Conservation (phyloP, 805 yeast genomes). For the Hyphopichia homilentoma region DNA sequence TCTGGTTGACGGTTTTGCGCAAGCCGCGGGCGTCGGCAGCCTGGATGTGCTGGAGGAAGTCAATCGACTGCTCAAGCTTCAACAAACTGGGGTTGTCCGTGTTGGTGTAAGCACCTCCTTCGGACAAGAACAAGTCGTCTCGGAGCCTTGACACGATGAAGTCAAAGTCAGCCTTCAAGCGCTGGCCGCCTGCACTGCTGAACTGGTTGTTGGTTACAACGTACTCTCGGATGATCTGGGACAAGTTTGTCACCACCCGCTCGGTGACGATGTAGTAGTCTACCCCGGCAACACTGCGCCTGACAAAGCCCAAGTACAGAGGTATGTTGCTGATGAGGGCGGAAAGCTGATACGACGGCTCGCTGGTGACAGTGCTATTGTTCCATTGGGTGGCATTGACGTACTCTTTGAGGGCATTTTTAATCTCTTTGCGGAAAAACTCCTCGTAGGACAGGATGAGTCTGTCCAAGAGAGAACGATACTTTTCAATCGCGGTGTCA, state of each 20-base stretch:
- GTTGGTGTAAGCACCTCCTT: conserved; percentile 13
- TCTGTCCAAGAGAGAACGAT: conserved; percentile 15
- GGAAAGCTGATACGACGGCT: conserved; percentile 19
- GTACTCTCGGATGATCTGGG: conserved; percentile 30
- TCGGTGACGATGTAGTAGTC: conserved; percentile 30
- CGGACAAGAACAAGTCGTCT: conserved; percentile 12
- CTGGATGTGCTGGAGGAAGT: conserved; percentile 23
- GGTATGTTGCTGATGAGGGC: conserved; percentile 21
- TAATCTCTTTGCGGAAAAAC: conserved; percentile 31
- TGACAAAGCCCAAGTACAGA: conserved; percentile 20
- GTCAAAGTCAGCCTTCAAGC: conserved; percentile 27
- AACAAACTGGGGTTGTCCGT: conserved; percentile 17
- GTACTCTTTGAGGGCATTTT: conserved; percentile 28
- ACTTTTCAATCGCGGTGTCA: conserved; percentile 21
- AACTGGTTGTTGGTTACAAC: conserved; percentile 38
- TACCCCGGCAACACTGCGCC: conserved; percentile 18
- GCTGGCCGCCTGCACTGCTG: conserved; percentile 26
- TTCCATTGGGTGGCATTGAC: conserved; percentile 37
- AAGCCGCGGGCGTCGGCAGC: conserved; percentile 15
- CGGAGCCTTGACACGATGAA: conserved; percentile 14
- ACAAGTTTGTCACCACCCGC: conserved; percentile 21
- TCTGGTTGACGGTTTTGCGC: conserved; percentile 10
- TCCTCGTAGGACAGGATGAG: conserved; percentile 20
- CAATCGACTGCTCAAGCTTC: conserved; percentile 26
- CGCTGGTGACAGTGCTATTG: conserved; percentile 7